These are phyloP conservation scores for Didymella segeticola DNA, from an alignment of 2,329 filamentous ascomycete genomes.

Conservation along the genomic window DNA sequence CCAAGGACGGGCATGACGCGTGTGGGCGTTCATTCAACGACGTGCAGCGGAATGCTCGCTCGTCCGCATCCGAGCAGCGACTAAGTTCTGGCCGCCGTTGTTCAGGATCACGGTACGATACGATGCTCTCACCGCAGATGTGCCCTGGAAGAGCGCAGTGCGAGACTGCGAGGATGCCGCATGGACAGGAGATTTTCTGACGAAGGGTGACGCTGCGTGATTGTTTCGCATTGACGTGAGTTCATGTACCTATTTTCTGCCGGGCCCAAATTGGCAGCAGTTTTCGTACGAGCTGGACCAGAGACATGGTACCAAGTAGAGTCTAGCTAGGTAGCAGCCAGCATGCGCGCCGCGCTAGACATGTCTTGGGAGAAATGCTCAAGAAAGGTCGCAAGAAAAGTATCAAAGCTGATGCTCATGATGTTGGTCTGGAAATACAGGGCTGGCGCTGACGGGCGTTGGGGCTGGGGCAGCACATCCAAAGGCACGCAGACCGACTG, in stretches of 20 bases:
- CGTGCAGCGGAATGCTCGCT: conserved; percentile 27
- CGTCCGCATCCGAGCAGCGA: conserved; percentile 24
- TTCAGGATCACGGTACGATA: too few relatives aligned
- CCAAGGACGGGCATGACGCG: conserved; percentile 12
- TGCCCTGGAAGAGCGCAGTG: not conserved
- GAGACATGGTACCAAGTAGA: conserved; percentile 1
- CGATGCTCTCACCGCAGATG: not conserved
- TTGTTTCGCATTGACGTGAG: conserved; percentile 20
- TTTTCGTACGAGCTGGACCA: conserved; percentile 13
- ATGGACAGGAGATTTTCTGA: not conserved
- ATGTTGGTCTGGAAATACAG: conserved; percentile 12
- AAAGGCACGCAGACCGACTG: not conserved
- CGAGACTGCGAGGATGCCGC: not conserved
- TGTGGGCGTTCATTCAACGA: conserved; percentile 6
- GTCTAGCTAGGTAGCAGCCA: too few relatives aligned
- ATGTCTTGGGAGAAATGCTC: not conserved
- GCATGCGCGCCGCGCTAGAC: conserved; percentile 2
- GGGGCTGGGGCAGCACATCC: conserved; percentile 1
- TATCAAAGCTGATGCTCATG: not conserved
- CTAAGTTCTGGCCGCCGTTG: too few relatives aligned
- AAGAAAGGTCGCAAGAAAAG: not conserved
- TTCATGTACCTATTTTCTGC: not conserved
- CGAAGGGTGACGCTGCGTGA: conserved; percentile 13
- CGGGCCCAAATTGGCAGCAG: conserved; percentile 8
- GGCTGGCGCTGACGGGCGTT: conserved; percentile 7